Conservation (phyloP, 192 early-diverging fungal genomes). For the Coemansia sp. region DNA sequence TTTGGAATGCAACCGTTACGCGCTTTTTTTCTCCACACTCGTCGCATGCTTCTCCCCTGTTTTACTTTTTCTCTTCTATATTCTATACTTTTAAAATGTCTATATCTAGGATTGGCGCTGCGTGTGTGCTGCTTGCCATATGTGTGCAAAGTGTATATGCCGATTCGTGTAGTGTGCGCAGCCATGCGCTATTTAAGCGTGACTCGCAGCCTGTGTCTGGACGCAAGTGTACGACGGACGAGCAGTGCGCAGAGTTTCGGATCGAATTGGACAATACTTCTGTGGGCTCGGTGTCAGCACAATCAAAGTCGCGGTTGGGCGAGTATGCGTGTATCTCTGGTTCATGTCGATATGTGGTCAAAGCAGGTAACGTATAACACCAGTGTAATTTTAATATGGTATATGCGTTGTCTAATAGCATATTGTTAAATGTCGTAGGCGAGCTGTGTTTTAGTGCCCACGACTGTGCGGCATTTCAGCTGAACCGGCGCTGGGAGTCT, state of each 20-base stretch:
- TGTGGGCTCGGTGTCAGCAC: background rate
- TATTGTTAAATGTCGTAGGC: background rate
- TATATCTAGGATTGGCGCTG: background rate
- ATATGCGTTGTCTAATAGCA: too few species aligned
- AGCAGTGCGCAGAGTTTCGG: slow-evolving; percentile 43
- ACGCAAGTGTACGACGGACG: slow-evolving; percentile 29
- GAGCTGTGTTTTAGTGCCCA: slow-evolving; percentile 53
- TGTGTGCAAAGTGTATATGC: background rate
- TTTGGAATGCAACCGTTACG: too few species aligned
- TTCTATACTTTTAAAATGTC: background rate
- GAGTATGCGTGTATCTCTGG: slow-evolving; percentile 61
- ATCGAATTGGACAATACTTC: slow-evolving; percentile 13
- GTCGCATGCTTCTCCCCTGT: too few species aligned
- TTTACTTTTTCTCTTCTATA: too few species aligned
- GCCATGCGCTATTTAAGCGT: slow-evolving; percentile 1
- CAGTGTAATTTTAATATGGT: too few species aligned
- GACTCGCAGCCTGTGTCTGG: slow-evolving; percentile 7
- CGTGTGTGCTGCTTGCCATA: background rate
- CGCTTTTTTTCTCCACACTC: too few species aligned
- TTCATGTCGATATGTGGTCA: slow-evolving; percentile 60
- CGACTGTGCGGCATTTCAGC: slow-evolving; percentile 60
- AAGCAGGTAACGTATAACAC: slow-evolving; percentile 16
- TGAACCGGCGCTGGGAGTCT: slow-evolving; percentile 27
- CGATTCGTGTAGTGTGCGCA: background rate
- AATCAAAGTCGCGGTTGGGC: slow-evolving; percentile 35